Percentiles rank a stretch among this genome's conserved stretches.
These are phyloP conservation scores for Laguncularia racemosa DNA, from an alignment of 345 rosid species.

Conservation along the genomic window DNA sequence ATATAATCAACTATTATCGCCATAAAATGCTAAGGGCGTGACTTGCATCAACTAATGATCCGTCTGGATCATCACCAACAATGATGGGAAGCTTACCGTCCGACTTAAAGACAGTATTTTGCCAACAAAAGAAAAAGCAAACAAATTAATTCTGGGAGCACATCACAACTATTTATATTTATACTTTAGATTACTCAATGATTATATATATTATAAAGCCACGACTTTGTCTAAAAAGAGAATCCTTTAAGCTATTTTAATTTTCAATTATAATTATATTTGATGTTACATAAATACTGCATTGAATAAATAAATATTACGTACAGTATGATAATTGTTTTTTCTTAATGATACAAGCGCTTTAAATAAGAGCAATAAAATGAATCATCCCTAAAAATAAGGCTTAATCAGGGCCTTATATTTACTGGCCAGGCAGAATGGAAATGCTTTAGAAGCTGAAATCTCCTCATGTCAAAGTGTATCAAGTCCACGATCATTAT, in stretches of 20 bases:
- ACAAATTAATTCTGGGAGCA: not conserved
- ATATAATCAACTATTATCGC: too few relatives aligned
- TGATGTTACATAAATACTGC: too few relatives aligned
- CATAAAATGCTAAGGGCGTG: too few relatives aligned
- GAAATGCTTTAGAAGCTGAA: constrained; percentile 50
- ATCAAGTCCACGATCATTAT: constrained; percentile 71
- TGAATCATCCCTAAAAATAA: not conserved
- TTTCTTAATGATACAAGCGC: too few relatives aligned
- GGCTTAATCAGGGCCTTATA: constrained; percentile 26
- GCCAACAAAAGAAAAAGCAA: constrained; percentile 9
- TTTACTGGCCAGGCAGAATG: constrained; percentile 70
- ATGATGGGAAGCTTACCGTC: constrained; percentile 59
- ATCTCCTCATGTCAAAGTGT: constrained; percentile 78
- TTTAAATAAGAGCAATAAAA: not conserved
- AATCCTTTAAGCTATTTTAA: too few relatives aligned
- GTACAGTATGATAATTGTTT: too few relatives aligned
- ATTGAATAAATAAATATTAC: too few relatives aligned
- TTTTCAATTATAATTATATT: too few relatives aligned
- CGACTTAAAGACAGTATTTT: constrained; percentile 70
- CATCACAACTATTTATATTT: not conserved
- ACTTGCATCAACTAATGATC: constrained; percentile 52
- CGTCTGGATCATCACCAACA: constrained; percentile 68
- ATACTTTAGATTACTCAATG: not conserved
- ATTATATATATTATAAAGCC: too few relatives aligned
- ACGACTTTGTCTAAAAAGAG: too few relatives aligned